A percentile compares a stretch with the other conserved stretches of the same genome.
Evolutionary conservation across 305 asterid genomes (phyloP).

Genomic region (Fraxinus dipetala): DNA sequence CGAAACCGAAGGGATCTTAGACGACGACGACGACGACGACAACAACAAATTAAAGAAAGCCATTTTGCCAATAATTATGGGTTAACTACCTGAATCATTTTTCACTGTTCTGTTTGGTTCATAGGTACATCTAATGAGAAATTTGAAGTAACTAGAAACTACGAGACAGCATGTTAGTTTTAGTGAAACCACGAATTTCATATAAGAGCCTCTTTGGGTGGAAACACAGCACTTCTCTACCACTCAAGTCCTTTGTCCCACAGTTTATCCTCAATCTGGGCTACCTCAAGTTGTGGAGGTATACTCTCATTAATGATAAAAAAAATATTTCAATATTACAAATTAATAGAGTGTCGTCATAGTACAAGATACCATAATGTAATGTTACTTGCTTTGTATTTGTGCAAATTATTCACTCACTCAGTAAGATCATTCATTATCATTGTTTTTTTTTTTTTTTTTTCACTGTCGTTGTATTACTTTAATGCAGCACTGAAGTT

Average conservation of each 20-base stretch:
- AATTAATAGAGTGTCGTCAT: neutral
- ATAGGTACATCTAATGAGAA: neutral
- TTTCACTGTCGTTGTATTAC: neutral
- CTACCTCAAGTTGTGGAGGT: neutral
- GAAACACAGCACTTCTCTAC: neutral
- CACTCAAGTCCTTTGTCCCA: neutral
- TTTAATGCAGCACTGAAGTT: neutral
- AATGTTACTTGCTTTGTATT: neutral
- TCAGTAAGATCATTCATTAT: neutral
- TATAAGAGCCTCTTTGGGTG: neutral
- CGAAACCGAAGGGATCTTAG: neutral
- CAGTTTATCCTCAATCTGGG: neutral
- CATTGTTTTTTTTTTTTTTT: neutral
- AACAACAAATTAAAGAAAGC: neutral
- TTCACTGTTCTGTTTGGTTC: neutral
- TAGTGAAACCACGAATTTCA: neutral
- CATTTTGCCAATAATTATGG: neutral
- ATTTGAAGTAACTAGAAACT: neutral
- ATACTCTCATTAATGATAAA: neutral
- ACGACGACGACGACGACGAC: neutral
- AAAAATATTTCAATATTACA: neutral
- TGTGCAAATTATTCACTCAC: neutral
- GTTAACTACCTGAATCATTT: neutral
- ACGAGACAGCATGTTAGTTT: neutral
- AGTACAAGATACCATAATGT: neutral